Conservation (phyloP, 108 stramenopile genomes). For the Skeletonema costatum region DNA sequence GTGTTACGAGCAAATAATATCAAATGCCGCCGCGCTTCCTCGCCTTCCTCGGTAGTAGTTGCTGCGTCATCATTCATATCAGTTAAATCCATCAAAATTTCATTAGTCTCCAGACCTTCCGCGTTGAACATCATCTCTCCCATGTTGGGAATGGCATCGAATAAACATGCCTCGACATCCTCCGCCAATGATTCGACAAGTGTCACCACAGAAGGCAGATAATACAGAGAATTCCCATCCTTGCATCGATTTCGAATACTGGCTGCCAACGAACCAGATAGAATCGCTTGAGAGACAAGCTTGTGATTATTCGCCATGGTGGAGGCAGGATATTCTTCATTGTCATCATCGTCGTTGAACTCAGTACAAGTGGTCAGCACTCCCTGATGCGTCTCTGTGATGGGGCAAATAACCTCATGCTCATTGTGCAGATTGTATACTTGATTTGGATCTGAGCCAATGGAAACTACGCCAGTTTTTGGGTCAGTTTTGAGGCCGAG, state of each 20-base stretch:
- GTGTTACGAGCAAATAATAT: slow-evolving; percentile 37
- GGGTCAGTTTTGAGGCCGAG: slow-evolving; percentile 4
- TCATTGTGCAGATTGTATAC: slow-evolving; percentile 29
- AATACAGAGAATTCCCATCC: slow-evolving; percentile 21
- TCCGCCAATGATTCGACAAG: slow-evolving; percentile 36
- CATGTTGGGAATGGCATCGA: slow-evolving; percentile 1
- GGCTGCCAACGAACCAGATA: slow-evolving; percentile 33
- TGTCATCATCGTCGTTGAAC: neutral
- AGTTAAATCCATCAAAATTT: slow-evolving; percentile 30
- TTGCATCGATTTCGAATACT: slow-evolving; percentile 20
- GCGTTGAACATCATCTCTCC: slow-evolving; percentile 36
- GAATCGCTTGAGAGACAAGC: slow-evolving; percentile 24
- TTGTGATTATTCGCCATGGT: slow-evolving; percentile 28
- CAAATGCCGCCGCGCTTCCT: neutral
- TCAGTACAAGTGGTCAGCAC: slow-evolving; percentile 18
- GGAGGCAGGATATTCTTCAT: slow-evolving; percentile 1
- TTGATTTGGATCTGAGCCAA: neutral
- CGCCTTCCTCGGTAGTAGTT: neutral
- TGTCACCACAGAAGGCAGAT: slow-evolving; percentile 29
- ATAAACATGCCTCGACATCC: slow-evolving; percentile 2
- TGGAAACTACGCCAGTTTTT: neutral
- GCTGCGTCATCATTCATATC: slow-evolving; percentile 1
- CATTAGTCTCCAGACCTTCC: slow-evolving; percentile 33
- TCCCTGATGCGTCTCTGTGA: slow-evolving; percentile 28
- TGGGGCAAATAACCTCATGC: slow-evolving; percentile 36